Evolutionary conservation across 768 basidiomycete species (phyloP).

Genomic region (Mrakia gelida): DNA sequence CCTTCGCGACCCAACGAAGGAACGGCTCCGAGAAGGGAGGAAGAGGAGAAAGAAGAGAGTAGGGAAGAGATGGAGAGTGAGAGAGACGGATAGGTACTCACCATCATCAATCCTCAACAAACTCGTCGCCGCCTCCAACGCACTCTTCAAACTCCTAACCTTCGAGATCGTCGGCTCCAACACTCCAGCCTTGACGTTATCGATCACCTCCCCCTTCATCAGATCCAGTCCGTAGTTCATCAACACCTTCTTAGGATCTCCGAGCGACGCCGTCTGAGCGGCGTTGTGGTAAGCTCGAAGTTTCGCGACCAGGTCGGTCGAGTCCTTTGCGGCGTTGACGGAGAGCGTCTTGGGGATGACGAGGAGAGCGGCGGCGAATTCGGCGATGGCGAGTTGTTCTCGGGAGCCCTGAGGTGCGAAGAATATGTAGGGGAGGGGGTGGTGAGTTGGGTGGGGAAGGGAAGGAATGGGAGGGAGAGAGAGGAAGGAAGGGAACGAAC

Average conservation of each 20-base stretch:
- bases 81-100: background rate
- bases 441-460: background rate
- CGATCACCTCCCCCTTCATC: slow-evolving; percentile 87
- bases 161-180: slow-evolving; percentile 96
- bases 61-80: too few relatives aligned
- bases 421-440: slow-evolving; percentile 1
- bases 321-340: slow-evolving; percentile 97
- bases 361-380: slow-evolving; percentile 87
- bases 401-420: slow-evolving; percentile 72
- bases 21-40: too few relatives aligned
- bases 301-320: slow-evolving; percentile 94
- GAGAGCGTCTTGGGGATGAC: slow-evolving; percentile 95
- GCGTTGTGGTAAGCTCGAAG: slow-evolving; percentile 94
- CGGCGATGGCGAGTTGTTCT: slow-evolving; percentile 98
- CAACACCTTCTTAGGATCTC: slow-evolving; percentile 85
- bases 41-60: background rate
- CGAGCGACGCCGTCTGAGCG: slow-evolving; percentile 82
- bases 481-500: slow-evolving; percentile 53
- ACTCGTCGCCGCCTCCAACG: slow-evolving; percentile 92
- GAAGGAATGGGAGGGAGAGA: too few relatives aligned
- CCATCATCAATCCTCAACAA: slow-evolving; percentile 80
- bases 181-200: slow-evolving; percentile 88
- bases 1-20: too few relatives aligned
- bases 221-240: slow-evolving; percentile 92
- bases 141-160: slow-evolving; percentile 93